Percentiles rank a stretch among this genome's conserved stretches.
Evolutionary conservation across 345 rosid species (phyloP).

Genomic region (Brassica nigra): DNA sequence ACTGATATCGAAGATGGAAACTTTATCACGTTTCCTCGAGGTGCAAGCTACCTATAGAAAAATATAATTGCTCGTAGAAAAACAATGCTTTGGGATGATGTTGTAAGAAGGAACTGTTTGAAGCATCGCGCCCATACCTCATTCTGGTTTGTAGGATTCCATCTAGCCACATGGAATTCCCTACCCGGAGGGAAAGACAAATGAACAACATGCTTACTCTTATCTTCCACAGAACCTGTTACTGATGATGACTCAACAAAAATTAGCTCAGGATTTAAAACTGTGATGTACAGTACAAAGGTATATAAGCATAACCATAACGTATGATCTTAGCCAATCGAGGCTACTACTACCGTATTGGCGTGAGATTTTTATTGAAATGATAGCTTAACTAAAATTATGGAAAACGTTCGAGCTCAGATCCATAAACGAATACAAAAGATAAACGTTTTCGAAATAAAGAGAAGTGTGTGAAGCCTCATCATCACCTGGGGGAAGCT

Average conservation of each 20-base stretch:
- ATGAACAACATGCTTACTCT: conserved; percentile 75
- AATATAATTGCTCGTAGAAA: neutral
- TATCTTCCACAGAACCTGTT: conserved; percentile 56
- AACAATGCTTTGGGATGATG: neutral
- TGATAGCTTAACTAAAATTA: conserved; percentile 5
- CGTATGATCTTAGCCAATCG: neutral
- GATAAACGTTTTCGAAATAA: neutral
- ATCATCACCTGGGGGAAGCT: conserved; percentile 32
- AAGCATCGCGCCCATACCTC: conserved; percentile 54
- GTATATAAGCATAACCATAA: neutral
- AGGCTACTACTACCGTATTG: neutral
- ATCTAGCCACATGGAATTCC: conserved; percentile 68
- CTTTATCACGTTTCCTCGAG: conserved; percentile 59
- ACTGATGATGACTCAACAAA: conserved; percentile 15
- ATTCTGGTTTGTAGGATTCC: conserved; percentile 85
- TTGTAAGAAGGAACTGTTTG: neutral
- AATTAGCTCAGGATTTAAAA: conserved; percentile 9
- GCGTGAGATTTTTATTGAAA: neutral
- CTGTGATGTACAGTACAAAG: neutral
- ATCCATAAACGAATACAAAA: neutral
- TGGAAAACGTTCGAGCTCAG: conserved; percentile 6
- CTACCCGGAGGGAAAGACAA: conserved; percentile 45
- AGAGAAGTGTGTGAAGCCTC: neutral
- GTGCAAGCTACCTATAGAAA: conserved; percentile 73
- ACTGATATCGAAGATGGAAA: conserved; percentile 72